Percentiles rank a stretch among this genome's conserved stretches.
Evolutionary conservation across 169 alveolate species (phyloP).

Genomic region (Plasmodium malariae): DNA sequence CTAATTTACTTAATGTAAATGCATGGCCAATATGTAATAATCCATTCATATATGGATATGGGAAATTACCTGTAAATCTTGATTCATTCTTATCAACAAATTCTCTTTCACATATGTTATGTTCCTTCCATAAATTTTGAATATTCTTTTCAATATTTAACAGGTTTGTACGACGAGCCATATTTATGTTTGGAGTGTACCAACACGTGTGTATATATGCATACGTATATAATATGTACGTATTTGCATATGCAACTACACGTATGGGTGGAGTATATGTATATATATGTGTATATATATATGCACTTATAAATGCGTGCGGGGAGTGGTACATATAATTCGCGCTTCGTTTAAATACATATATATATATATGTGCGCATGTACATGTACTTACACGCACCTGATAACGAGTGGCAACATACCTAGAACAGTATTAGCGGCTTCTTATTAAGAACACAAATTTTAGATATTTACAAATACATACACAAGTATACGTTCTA

Average conservation of each 20-base stretch:
- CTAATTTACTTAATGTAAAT: slow-evolving; percentile 97
- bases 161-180: slow-evolving; percentile 91
- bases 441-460: too few relatives aligned
- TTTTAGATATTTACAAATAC: too few relatives aligned
- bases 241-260: neutral
- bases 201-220: neutral
- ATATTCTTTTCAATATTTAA: slow-evolving; percentile 90
- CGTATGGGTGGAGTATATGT: neutral
- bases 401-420: neutral
- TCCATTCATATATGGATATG: slow-evolving; percentile 99
- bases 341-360: too few relatives aligned
- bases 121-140: slow-evolving; percentile 92
- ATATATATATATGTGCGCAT: neutral
- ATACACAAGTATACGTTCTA: too few relatives aligned
- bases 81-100: slow-evolving; percentile 86
- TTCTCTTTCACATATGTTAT: slow-evolving; percentile 90
- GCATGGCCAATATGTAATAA: slow-evolving; percentile 99
- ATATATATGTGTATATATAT: slow-evolving; percentile 13
- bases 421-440: too few relatives aligned
- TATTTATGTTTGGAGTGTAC: slow-evolving; percentile 17
- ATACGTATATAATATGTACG: neutral
- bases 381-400: neutral
- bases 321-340: neutral
- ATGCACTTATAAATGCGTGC: neutral
- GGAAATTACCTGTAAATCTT: slow-evolving; percentile 97